A percentile compares a stretch with the other conserved stretches of the same genome.
Conservation (phyloP, 148 eudicot species). For the Camellia granthamiana region DNA sequence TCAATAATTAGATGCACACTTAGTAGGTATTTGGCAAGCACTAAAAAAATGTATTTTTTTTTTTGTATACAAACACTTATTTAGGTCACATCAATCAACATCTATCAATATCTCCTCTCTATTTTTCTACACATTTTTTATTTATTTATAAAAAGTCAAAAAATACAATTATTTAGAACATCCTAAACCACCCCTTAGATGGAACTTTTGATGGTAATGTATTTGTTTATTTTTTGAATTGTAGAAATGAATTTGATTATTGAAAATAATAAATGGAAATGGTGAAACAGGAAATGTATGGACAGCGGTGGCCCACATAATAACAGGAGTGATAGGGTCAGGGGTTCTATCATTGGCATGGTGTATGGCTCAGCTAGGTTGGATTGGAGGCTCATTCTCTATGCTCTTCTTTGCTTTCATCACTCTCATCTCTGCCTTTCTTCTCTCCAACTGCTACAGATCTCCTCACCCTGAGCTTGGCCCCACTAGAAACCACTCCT, state of each 20-base stretch:
- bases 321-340: conserved; percentile 40
- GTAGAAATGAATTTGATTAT: neutral
- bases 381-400: conserved; percentile 32
- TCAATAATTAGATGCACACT: too few species aligned
- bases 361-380: conserved; percentile 42
- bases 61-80: too few species aligned
- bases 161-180: too few species aligned
- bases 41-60: too few species aligned
- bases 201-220: neutral
- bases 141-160: too few species aligned
- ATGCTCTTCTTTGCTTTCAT: conserved; percentile 30
- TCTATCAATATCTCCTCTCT: too few species aligned
- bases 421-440: conserved; percentile 26
- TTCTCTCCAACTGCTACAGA: conserved; percentile 37
- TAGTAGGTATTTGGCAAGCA: too few species aligned
- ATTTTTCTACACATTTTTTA: too few species aligned
- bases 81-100: too few species aligned
- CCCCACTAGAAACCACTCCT: conserved; percentile 24
- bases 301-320: conserved; percentile 36
- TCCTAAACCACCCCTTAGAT: too few species aligned
- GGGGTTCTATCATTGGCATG: conserved; percentile 43
- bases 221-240: too few species aligned
- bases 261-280: neutral
- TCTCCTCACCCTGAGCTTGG: conserved; percentile 33
- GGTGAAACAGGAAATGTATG: conserved; percentile 31